Evolutionary conservation across 192 early-diverging fungal genomes (phyloP).

Genomic region (Coemansia sp.): DNA sequence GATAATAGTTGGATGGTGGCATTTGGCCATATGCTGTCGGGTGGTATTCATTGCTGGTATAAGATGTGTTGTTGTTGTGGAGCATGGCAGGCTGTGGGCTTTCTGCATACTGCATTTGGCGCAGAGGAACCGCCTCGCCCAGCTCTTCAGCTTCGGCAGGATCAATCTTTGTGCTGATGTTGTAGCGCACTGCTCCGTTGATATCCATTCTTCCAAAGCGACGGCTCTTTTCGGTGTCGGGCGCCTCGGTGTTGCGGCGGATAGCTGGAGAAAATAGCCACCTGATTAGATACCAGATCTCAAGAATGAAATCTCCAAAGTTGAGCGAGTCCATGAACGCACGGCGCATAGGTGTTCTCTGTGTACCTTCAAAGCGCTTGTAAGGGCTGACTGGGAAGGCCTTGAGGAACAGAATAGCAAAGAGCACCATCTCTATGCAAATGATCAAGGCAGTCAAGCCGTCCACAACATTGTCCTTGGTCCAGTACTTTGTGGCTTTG

Average conservation of each 20-base stretch:
- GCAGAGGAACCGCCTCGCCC: conserved; percentile 39
- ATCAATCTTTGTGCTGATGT: conserved; percentile 29
- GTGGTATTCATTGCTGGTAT: not conserved
- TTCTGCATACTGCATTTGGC: conserved; percentile 16
- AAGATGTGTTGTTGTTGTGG: conserved; percentile 7
- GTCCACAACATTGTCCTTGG: conserved; percentile 55
- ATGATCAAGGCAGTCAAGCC: conserved; percentile 57
- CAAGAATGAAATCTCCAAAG: conserved; percentile 49
- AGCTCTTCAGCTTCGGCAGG: conserved; percentile 18
- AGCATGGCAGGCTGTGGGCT: conserved; percentile 5
- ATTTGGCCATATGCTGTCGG: not conserved
- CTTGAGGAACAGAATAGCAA: conserved; percentile 54
- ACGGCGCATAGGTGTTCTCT: conserved; percentile 46
- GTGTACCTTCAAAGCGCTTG: conserved; percentile 32
- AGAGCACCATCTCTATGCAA: conserved; percentile 61
- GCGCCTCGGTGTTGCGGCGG: conserved; percentile 25
- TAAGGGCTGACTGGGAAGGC: conserved; percentile 48
- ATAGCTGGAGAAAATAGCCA: conserved; percentile 42
- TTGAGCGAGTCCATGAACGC: conserved; percentile 54
- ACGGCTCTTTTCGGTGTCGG: conserved; percentile 50
- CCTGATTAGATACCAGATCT: conserved; percentile 50
- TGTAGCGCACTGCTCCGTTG: conserved; percentile 47
- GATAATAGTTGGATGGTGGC: conserved; percentile 4
- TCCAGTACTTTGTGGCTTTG: conserved; percentile 58
- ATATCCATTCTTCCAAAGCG: conserved; percentile 56